These are phyloP conservation scores for Lineolata rhizophorae DNA, from an alignment of 495 filamentous ascomycete genomes.

Conservation along the genomic window DNA sequence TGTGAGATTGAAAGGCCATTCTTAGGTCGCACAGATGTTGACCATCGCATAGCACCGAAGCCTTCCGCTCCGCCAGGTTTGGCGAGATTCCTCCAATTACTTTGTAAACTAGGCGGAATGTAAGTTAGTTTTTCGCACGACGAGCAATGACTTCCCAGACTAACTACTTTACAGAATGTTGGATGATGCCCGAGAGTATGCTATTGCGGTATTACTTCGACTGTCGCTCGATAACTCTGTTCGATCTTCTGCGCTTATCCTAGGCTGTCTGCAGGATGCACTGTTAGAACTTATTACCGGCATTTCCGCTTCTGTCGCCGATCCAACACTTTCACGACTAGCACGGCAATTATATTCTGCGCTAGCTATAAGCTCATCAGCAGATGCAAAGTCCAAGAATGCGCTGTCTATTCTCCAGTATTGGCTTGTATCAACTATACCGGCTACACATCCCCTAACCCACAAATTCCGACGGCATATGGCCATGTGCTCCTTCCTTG, in stretches of 20 bases:
- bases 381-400: not conserved
- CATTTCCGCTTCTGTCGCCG: not conserved
- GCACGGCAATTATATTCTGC: no score
- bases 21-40: no score
- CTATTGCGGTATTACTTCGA: not conserved
- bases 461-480: constrained; percentile 48
- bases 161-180: no score
- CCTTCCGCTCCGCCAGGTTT: not conserved
- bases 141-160: not conserved
- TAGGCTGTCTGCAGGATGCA: not conserved
- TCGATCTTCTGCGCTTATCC: not conserved
- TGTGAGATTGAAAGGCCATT: no score
- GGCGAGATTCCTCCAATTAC: not conserved
- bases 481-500: constrained; percentile 33
- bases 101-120: not conserved
- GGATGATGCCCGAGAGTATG: not conserved
- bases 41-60: not conserved
- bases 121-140: not conserved
- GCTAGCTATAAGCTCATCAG: no score
- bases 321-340: no score
- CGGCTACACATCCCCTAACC: constrained; percentile 20
- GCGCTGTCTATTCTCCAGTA: constrained; percentile 26
- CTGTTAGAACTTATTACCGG: not conserved
- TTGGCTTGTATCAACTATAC: constrained; percentile 30
- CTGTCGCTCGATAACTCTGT: not conserved